Conservation (phyloP, 2,329 filamentous ascomycete species). For the Epicoccum nigrum region DNA sequence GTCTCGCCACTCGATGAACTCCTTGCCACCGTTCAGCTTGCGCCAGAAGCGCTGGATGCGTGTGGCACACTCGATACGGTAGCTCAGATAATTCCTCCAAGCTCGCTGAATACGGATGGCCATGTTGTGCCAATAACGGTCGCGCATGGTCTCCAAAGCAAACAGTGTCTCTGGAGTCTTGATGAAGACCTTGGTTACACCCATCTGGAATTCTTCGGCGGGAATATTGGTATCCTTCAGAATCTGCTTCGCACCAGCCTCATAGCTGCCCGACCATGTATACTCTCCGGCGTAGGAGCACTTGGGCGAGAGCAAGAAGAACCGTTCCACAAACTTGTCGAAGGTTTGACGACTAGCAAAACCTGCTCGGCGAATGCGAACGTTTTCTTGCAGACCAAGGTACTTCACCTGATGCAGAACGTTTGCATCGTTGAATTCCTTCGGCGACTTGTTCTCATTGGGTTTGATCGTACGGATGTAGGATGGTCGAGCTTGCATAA, state of each 20-base stretch:
- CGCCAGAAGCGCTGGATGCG: conserved; percentile 96
- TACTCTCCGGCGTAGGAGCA: conserved; percentile 97
- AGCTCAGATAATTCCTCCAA: conserved; percentile 94
- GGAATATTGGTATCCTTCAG: conserved; percentile 96
- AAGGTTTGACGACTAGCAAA: conserved; percentile 98
- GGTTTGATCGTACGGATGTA: conserved; percentile 99
- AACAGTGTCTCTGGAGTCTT: conserved; percentile 98
- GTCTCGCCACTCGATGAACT: conserved; percentile 86
- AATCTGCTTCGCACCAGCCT: conserved; percentile 88
- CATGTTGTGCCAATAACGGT: conserved; percentile 99
- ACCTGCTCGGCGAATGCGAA: conserved; percentile 92
- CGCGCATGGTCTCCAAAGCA: conserved; percentile 95
- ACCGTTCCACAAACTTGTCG: conserved; percentile 97
- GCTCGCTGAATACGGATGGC: conserved; percentile 95
- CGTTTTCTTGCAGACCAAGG: conserved; percentile 98
- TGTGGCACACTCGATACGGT: conserved; percentile 88
- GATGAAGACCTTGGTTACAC: conserved; percentile 96
- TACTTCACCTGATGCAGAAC: conserved; percentile 99
- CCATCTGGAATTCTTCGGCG: conserved; percentile 94
- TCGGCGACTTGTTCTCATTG: conserved; percentile 96
- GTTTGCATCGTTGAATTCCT: conserved; percentile 89
- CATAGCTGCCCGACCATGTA: conserved; percentile 88
- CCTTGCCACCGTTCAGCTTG: conserved; percentile 86
- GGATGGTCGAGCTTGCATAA: conserved; percentile 97
- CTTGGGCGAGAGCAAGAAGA: conserved; percentile 92